Conservation (phyloP, 1,139 yeast genomes). For the Pichia sp. region DNA sequence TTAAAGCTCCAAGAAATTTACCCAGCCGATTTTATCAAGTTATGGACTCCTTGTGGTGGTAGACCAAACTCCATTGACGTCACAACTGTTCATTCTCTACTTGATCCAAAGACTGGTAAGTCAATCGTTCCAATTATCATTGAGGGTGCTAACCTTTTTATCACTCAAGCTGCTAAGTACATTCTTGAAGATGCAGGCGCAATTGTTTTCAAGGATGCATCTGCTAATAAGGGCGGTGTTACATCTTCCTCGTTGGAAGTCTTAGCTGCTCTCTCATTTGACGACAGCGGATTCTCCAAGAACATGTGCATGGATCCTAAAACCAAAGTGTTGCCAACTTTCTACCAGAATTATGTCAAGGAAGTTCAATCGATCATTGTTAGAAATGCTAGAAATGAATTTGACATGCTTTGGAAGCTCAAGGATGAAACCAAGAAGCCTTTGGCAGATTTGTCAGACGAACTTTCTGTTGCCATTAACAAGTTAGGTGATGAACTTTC, state of each 20-base stretch:
- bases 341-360: slow-evolving; percentile 76
- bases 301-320: slow-evolving; percentile 67
- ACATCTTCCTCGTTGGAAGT: slow-evolving; percentile 96
- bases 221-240: slow-evolving; percentile 98
- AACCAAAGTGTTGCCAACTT: slow-evolving; percentile 57
- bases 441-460: slow-evolving; percentile 77
- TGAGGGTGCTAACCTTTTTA: slow-evolving; percentile 95
- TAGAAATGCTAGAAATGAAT: slow-evolving; percentile 77
- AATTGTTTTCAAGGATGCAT: slow-evolving; percentile 87
- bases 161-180: slow-evolving; percentile 90
- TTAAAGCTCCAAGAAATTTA: slow-evolving; percentile 62
- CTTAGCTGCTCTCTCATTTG: slow-evolving; percentile 87
- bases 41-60: slow-evolving; percentile 98
- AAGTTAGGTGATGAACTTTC: slow-evolving; percentile 86
- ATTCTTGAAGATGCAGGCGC: slow-evolving; percentile 84
- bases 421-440: slow-evolving; percentile 64
- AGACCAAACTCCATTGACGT: slow-evolving; percentile 96
- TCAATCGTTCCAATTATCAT: slow-evolving; percentile 81
- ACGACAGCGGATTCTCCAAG: slow-evolving; percentile 72
- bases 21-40: slow-evolving; percentile 59
- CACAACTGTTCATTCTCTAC: slow-evolving; percentile 68
- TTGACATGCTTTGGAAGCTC: slow-evolving; percentile 81
- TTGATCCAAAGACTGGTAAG: slow-evolving; percentile 74
- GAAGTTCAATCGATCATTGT: slow-evolving; percentile 77
- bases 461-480: slow-evolving; percentile 80